Conservation (phyloP, 2,329 filamentous ascomycete genomes). For the Zasmidium angulare region DNA sequence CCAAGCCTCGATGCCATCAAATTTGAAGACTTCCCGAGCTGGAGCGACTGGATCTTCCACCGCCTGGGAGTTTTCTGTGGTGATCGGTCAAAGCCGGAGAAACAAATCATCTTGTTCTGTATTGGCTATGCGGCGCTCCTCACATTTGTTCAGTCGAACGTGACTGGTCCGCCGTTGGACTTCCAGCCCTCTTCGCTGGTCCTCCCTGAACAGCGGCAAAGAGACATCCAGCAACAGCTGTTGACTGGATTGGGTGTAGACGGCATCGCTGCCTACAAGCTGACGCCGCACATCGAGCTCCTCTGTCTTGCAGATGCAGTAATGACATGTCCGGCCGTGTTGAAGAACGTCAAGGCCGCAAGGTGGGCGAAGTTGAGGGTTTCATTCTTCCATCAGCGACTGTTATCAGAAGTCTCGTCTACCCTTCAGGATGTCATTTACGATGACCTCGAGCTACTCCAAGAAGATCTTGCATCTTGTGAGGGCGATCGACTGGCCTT, state of each 20-base stretch:
- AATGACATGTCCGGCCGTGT: slow-evolving; percentile 50
- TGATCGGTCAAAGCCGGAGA: slow-evolving; percentile 40
- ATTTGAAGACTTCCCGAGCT: slow-evolving; percentile 37
- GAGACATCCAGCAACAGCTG: slow-evolving; percentile 56
- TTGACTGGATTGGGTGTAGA: slow-evolving; percentile 73
- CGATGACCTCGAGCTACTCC: slow-evolving; percentile 57
- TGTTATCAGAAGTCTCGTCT: slow-evolving; percentile 63
- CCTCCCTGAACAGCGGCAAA: slow-evolving; percentile 45
- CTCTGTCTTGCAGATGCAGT: slow-evolving; percentile 72
- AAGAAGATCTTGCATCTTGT: slow-evolving; percentile 39
- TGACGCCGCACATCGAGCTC: slow-evolving; percentile 81
- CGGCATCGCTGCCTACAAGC: slow-evolving; percentile 79
- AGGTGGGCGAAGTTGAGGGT: slow-evolving; percentile 69
- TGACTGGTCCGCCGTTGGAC: slow-evolving; percentile 79
- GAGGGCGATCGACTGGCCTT: slow-evolving; percentile 30
- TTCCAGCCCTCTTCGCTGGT: slow-evolving; percentile 54
- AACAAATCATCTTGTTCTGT: slow-evolving; percentile 47
- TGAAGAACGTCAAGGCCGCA: slow-evolving; percentile 46
- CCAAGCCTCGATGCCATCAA: slow-evolving; percentile 34
- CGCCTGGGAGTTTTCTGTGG: slow-evolving; percentile 40
- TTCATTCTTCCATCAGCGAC: slow-evolving; percentile 69
- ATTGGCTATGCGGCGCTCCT: slow-evolving; percentile 70
- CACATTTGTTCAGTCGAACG: slow-evolving; percentile 80
- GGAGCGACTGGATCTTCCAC: slow-evolving; percentile 49
- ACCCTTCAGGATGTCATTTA: slow-evolving; percentile 62